phyloP scores from a whole-genome alignment of 2,329 filamentous ascomycete genomes.

The Purpureocillium lavendulum region DNA sequence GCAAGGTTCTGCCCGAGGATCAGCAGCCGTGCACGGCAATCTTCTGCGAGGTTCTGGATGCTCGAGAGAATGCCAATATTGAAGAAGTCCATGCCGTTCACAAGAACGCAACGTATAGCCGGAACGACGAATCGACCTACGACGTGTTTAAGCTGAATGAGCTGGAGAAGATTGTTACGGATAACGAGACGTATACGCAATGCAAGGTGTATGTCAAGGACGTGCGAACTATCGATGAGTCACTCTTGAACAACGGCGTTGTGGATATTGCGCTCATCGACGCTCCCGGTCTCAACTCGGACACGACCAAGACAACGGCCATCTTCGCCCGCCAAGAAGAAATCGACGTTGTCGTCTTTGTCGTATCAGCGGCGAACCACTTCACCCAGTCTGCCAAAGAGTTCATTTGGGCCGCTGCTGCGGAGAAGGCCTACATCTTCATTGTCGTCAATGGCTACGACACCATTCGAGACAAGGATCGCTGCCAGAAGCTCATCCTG shows the following conservation, averaged over 20 bases:
- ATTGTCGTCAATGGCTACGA: conserved; percentile 98
- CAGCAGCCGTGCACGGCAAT: conserved; percentile 98
- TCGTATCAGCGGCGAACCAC: conserved; percentile 95
- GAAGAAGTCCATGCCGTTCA: conserved; percentile 97
- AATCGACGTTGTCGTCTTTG: conserved; percentile 97
- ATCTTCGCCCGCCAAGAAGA: conserved; percentile 97
- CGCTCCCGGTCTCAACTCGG: conserved; percentile 88
- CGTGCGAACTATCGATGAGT: conserved; percentile 80
- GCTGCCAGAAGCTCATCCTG: conserved; percentile 87
- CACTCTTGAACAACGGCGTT: conserved; percentile 90
- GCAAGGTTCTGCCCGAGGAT: conserved; percentile 90
- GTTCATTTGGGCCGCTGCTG: conserved; percentile 90
- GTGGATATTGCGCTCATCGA: conserved; percentile 98
- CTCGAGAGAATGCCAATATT: conserved; percentile 78
- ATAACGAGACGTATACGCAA: conserved; percentile 82
- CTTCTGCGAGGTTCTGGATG: conserved; percentile 94
- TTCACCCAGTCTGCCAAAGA: conserved; percentile 97
- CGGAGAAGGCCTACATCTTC: conserved; percentile 97
- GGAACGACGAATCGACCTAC: conserved; percentile 89
- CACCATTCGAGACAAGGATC: conserved; percentile 81
- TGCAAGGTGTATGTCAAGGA: conserved; percentile 98
- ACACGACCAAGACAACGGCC: conserved; percentile 94
- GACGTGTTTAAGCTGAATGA: conserved; percentile 73
- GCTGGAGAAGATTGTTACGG: conserved; percentile 80
- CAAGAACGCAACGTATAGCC: conserved; percentile 69